A percentile compares a stretch with the other conserved stretches of the same genome.
phyloP scores from a whole-genome alignment of 2,329 filamentous ascomycete species.

The Pseudocercospora eumusae region DNA sequence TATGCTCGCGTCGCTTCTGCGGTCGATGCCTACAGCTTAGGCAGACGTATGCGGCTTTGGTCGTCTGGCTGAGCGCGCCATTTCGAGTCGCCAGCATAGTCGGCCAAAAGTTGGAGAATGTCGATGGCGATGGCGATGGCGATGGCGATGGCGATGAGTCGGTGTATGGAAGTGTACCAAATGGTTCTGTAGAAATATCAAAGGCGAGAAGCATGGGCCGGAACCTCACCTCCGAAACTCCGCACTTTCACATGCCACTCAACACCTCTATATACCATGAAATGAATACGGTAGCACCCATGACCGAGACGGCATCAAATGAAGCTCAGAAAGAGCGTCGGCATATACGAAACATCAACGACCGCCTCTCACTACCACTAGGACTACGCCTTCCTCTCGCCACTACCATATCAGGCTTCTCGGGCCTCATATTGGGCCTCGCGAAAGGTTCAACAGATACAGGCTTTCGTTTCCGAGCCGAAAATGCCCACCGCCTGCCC shows the following conservation, averaged over 20 bases:
- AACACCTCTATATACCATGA: background rate
- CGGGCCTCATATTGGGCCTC: conserved; percentile 39
- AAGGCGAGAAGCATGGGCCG: background rate
- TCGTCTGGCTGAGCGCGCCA: conserved; percentile 17
- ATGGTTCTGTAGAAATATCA: background rate
- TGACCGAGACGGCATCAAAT: background rate
- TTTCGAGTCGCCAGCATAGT: conserved; percentile 27
- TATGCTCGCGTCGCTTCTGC: background rate
- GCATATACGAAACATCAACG: conserved; percentile 21
- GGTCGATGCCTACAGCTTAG: conserved; percentile 27
- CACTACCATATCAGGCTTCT: conserved; percentile 29
- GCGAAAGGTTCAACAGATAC: conserved; percentile 37
- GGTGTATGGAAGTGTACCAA: background rate
- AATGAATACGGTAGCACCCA: background rate
- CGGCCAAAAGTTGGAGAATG: background rate
- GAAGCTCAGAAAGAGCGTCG: background rate
- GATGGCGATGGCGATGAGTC: conserved; percentile 9
- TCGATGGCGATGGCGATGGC: too few relatives aligned
- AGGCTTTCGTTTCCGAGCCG: conserved; percentile 83
- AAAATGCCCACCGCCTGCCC: conserved; percentile 93
- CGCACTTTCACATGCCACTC: conserved; percentile 3
- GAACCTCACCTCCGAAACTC: background rate
- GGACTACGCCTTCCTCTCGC: conserved; percentile 37
- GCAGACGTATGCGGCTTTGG: conserved; percentile 29
- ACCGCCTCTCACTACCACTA: conserved; percentile 40